Percentiles rank a stretch among this genome's conserved stretches.
Conservation (phyloP, 176 grass and related monocot genomes). For the Alopecurus myosuroides region DNA sequence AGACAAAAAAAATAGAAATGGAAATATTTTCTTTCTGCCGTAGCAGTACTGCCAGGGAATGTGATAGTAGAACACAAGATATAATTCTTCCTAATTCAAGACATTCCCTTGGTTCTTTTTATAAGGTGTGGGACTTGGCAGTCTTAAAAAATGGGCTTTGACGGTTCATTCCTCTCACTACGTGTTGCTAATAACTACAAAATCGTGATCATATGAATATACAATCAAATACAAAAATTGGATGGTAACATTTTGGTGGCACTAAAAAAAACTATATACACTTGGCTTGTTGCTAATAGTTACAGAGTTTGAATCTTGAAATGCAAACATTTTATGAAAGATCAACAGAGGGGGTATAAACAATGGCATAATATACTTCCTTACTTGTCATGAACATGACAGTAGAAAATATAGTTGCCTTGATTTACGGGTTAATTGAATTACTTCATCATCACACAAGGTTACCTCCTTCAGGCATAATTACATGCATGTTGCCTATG, state of each 20-base stretch:
- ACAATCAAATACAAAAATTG: not conserved
- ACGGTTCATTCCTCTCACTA: not conserved
- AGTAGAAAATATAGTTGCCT: not conserved
- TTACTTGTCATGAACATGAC: slow-evolving; percentile 15
- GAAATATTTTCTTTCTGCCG: not conserved
- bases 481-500: not conserved
- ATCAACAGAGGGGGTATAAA: not conserved
- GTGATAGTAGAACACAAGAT: slow-evolving; percentile 16
- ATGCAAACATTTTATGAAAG: not conserved
- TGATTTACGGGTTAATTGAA: not conserved
- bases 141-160: not conserved
- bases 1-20: slow-evolving; percentile 2
- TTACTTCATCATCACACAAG: not conserved
- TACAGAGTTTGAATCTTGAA: not conserved
- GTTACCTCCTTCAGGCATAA: not conserved
- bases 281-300: not conserved
- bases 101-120: not conserved
- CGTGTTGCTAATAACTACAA: not conserved
- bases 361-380: not conserved
- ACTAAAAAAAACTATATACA: not conserved
- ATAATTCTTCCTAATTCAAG: not conserved
- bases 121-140: not conserved
- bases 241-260: not conserved
- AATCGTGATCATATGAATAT: not conserved
- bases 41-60: not conserved